Evolutionary conservation across 2,329 filamentous ascomycete species (phyloP).

Genomic region (Pestalotiopsis fici): DNA sequence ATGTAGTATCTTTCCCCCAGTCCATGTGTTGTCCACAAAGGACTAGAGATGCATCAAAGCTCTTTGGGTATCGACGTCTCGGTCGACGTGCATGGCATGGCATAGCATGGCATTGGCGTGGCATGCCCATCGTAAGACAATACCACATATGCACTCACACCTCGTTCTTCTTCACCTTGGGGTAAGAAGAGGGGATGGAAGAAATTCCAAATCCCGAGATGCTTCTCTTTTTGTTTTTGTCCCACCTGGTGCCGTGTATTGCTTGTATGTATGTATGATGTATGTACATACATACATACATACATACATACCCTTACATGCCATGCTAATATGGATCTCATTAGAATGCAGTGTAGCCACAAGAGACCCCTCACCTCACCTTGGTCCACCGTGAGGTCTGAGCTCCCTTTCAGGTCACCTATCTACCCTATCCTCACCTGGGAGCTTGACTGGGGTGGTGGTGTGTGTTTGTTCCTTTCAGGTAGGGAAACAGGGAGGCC

Average conservation of each 20-base stretch:
- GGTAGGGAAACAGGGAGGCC: not conserved
- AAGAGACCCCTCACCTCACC: not conserved
- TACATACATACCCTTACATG: not conserved
- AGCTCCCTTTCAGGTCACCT: not conserved
- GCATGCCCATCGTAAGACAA: not conserved
- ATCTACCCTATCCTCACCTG: not conserved
- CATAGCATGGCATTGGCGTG: not conserved
- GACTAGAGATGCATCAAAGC: not conserved
- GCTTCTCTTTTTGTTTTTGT: too few species aligned
- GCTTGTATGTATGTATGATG: not conserved
- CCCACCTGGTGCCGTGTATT: not conserved
- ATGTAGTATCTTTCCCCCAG: too few species aligned
- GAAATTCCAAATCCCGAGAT: not conserved
- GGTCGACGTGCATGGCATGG: conserved; percentile 8
- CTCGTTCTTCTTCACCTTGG: too few species aligned
- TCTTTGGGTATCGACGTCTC: not conserved
- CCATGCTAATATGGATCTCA: too few species aligned
- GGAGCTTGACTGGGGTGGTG: not conserved
- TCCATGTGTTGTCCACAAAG: too few species aligned
- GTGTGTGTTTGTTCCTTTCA: not conserved
- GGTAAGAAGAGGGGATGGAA: not conserved
- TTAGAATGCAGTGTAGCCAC: not conserved
- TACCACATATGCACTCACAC: not conserved
- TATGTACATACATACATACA: not conserved
- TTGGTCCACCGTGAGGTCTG: conserved; percentile 8